Evolutionary conservation across 352 stramenopile species (phyloP).

Genomic region (Halophytophthora batemanensis): DNA sequence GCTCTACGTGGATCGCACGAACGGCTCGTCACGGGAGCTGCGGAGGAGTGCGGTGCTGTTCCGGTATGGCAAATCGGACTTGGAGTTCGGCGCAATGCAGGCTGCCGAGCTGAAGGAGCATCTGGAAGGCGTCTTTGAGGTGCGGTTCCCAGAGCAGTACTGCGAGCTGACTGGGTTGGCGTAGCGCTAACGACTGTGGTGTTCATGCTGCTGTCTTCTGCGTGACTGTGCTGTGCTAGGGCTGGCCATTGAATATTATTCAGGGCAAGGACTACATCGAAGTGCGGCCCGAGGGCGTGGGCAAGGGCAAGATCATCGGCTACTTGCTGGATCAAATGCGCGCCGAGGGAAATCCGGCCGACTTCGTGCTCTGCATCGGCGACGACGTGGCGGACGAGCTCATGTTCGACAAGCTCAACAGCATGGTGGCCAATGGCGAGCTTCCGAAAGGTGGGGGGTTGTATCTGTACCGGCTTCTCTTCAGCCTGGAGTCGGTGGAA

Average conservation of each 20-base stretch:
- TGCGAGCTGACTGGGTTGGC: not conserved
- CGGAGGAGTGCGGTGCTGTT: slow-evolving; percentile 98
- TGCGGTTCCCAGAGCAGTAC: slow-evolving; percentile 9
- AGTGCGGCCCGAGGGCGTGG: slow-evolving; percentile 95
- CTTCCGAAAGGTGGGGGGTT: slow-evolving; percentile 50
- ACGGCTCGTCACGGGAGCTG: slow-evolving; percentile 97
- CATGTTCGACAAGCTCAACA: slow-evolving; percentile 90
- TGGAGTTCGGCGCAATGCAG: slow-evolving; percentile 97
- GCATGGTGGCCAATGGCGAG: slow-evolving; percentile 35
- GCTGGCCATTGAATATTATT: slow-evolving; percentile 75
- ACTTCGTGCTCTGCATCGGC: slow-evolving; percentile 97
- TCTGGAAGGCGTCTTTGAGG: slow-evolving; percentile 90
- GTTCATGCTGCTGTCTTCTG: not conserved
- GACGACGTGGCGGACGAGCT: slow-evolving; percentile 98
- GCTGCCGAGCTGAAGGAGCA: slow-evolving; percentile 97
- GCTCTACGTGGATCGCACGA: slow-evolving; percentile 97
- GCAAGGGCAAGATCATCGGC: slow-evolving; percentile 95
- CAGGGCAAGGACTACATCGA: slow-evolving; percentile 97
- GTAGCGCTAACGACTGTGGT: not conserved
- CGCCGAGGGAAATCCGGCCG: slow-evolving; percentile 64
- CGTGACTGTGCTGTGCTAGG: slow-evolving; percentile 18
- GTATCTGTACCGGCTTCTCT: no score
- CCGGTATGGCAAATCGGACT: slow-evolving; percentile 98
- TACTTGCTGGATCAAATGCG: slow-evolving; percentile 88
- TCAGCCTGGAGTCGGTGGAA: not conserved